Conservation (phyloP, 306 rosid genomes). For the Cicer yamashitae region DNA sequence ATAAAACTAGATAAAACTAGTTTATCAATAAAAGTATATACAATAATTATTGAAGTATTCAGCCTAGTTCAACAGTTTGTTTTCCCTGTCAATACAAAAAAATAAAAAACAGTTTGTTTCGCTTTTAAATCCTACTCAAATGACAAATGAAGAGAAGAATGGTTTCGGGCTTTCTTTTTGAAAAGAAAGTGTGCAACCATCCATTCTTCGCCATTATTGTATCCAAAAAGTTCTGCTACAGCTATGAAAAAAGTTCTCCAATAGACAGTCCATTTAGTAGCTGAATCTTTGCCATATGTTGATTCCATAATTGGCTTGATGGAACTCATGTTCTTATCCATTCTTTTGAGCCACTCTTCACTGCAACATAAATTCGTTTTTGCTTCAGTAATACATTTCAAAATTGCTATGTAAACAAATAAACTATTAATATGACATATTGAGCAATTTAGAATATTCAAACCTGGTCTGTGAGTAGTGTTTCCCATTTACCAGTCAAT, state of each 20-base stretch:
- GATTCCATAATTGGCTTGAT: constrained; percentile 85
- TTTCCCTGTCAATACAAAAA: too few species aligned
- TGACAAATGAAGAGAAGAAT: constrained; percentile 11
- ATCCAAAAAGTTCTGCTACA: constrained; percentile 88
- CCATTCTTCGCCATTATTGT: constrained; percentile 92
- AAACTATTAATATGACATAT: neutral
- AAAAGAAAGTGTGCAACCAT: constrained; percentile 83
- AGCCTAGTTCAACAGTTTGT: neutral
- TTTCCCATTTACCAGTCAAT: constrained; percentile 89
- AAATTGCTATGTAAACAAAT: constrained; percentile 7
- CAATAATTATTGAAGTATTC: neutral
- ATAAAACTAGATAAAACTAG: constrained; percentile 13
- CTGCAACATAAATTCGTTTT: constrained; percentile 54
- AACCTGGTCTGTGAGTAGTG: constrained; percentile 92
- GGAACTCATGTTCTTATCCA: constrained; percentile 59
- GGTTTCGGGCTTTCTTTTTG: constrained; percentile 47
- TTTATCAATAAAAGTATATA: neutral
- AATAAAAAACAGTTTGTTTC: neutral
- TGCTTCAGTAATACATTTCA: constrained; percentile 10
- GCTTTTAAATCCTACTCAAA: neutral
- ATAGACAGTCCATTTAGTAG: constrained; percentile 88
- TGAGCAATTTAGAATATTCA: neutral
- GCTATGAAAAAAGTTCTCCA: constrained; percentile 95
- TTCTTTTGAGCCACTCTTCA: constrained; percentile 97
- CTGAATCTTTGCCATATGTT: constrained; percentile 82